Evolutionary conservation across 768 basidiomycete genomes (phyloP), one percentile per base, ranked within the genome.

Genomic region (Tricholoma matsutake): DNA sequence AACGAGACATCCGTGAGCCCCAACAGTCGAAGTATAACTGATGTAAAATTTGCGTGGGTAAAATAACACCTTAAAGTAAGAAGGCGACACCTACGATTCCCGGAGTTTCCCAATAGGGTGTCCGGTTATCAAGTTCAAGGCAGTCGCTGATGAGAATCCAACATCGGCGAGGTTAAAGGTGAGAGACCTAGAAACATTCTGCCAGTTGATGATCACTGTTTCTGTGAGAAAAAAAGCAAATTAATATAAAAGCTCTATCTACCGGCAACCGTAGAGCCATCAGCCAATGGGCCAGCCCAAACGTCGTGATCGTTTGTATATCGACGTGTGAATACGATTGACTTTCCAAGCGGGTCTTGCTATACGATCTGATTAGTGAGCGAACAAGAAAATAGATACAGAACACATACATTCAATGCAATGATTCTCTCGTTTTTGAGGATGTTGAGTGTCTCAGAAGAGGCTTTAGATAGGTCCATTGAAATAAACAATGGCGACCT

Each of bases 221-320:
- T 43, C 8, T 43, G 1, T 18, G 32, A 4, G 32, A n/a, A 16
- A 52, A 29, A 32, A 51, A 34, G 47, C 16, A 32, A 37, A 55
- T n/a, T 37, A 43, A 41, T 20, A 45, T 20, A 39, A 54, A 29
- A 25, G 22, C 32, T 22, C 7, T 4, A 67, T 75, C 41, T 61
- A 79, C 81, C 69, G 58, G 76, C 81, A 56, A 78, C 78, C 25
- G 75, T 81, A 4, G 79, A 81, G 28, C 79, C 80, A 67, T 81
- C 80, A 25, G 78, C 71, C 25, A 82, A 61, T n/a, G 79, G 78
- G 2, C 81, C 80, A 43, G 78, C 71, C 79, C 79, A 82, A 11
- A 81, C 76, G 63, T 82, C 81, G 57, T 78, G 73, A 60, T 81
- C 81, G 63, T 80, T 79, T 0, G 79, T 78, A 63, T 81, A 81